Evolutionary conservation across 2,329 filamentous ascomycete genomes (phyloP).

Genomic region (Aspergillus sojae): DNA sequence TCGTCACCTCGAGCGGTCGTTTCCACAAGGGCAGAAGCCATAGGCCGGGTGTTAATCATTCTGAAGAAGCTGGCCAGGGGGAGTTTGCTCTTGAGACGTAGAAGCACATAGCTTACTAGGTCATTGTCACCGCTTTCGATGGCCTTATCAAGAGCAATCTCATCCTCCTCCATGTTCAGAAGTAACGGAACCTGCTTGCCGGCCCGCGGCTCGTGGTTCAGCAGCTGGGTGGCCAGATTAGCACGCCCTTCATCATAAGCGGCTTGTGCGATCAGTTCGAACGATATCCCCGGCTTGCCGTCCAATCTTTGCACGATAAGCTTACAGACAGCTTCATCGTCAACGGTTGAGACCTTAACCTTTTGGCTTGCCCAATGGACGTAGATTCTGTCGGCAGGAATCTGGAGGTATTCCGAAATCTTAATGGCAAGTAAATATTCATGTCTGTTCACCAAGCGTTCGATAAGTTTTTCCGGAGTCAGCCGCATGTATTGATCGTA

Average conservation of each 20-base stretch:
- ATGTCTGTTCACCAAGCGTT: constrained; percentile 81
- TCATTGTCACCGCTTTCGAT: constrained; percentile 95
- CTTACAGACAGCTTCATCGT: constrained; percentile 84
- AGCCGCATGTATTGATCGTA: constrained; percentile 93
- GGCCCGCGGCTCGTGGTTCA: constrained; percentile 91
- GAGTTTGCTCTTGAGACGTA: constrained; percentile 86
- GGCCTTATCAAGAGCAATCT: constrained; percentile 92
- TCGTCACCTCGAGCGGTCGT: constrained; percentile 79
- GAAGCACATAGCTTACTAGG: constrained; percentile 83
- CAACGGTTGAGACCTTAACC: constrained; percentile 78
- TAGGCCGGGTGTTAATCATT: constrained; percentile 79
- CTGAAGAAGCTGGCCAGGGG: constrained; percentile 91
- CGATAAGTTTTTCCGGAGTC: constrained; percentile 84
- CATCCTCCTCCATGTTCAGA: constrained; percentile 92
- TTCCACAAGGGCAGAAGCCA: constrained; percentile 88
- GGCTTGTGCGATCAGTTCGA: constrained; percentile 88
- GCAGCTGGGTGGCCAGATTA: constrained; percentile 83
- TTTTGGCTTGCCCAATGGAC: constrained; percentile 97
- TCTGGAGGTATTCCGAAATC: constrained; percentile 80
- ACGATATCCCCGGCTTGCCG: constrained; percentile 90
- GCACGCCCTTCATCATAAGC: constrained; percentile 92
- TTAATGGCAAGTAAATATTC: constrained; percentile 90
- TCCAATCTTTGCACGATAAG: constrained; percentile 84
- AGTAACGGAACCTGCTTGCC: constrained; percentile 95
- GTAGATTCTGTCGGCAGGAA: constrained; percentile 88